Percentiles rank a stretch among this genome's conserved stretches.
phyloP scores from a whole-genome alignment of 2,329 filamentous ascomycete species.

The Trichophaea hybrida region DNA sequence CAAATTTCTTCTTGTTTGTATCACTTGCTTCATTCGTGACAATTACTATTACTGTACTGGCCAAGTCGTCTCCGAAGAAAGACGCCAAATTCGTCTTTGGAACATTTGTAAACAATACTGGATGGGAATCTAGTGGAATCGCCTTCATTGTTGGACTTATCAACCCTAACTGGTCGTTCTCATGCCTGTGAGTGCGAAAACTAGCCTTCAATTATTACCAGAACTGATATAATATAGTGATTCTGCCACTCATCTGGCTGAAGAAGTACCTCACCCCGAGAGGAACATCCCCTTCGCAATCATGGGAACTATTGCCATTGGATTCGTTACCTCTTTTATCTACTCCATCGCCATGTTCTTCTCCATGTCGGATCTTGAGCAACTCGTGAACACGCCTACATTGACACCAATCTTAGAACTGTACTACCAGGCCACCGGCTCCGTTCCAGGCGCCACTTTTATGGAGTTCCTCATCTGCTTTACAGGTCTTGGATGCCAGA shows the following conservation, averaged over 20 bases:
- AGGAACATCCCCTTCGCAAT: slow-evolving; percentile 26
- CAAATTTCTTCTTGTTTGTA: slow-evolving; percentile 31
- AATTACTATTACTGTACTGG: slow-evolving; percentile 36
- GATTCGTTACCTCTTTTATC: slow-evolving; percentile 38
- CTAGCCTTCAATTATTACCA: background rate
- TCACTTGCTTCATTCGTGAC: slow-evolving; percentile 38
- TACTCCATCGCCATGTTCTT: slow-evolving; percentile 42
- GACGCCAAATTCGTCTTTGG: slow-evolving; percentile 38
- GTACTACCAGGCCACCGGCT: slow-evolving; percentile 35
- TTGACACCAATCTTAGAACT: slow-evolving; percentile 36
- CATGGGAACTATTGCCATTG: slow-evolving; percentile 37
- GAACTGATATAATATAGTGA: slow-evolving; percentile 26
- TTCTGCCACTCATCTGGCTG: slow-evolving; percentile 38
- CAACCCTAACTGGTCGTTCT: slow-evolving; percentile 37
- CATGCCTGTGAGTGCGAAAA: slow-evolving; percentile 30
- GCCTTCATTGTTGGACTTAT: slow-evolving; percentile 40
- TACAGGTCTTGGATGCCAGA: slow-evolving; percentile 34
- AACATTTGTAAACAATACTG: slow-evolving; percentile 41
- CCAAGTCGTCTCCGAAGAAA: slow-evolving; percentile 36
- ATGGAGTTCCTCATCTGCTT: slow-evolving; percentile 33
- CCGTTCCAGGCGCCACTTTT: slow-evolving; percentile 34
- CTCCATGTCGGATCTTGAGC: slow-evolving; percentile 37
- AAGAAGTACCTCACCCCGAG: slow-evolving; percentile 40
- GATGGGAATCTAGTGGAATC: slow-evolving; percentile 38
- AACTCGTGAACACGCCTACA: slow-evolving; percentile 33